Percentiles rank a stretch among this genome's conserved stretches.
These are phyloP conservation scores for Seiridium cupressi DNA, from an alignment of 2,329 filamentous ascomycete species.

Conservation along the genomic window DNA sequence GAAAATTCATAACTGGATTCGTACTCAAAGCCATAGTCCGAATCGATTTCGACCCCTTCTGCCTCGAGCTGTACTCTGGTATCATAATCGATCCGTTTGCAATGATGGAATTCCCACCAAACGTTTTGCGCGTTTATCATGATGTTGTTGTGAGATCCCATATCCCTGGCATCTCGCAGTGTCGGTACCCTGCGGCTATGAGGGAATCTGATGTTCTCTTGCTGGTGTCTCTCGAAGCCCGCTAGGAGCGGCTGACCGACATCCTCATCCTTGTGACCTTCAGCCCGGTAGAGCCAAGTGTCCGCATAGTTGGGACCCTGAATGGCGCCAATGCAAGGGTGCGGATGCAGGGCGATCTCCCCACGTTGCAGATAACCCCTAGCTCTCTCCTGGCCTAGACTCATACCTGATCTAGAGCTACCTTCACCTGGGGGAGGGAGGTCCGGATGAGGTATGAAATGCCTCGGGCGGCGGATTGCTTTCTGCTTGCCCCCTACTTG, in stretches of 20 bases:
- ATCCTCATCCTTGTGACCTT: slow-evolving; percentile 47
- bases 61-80: slow-evolving; percentile 11
- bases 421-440: slow-evolving; percentile 35
- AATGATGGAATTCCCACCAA: background rate
- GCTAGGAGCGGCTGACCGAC: slow-evolving; percentile 42
- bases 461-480: slow-evolving; percentile 42
- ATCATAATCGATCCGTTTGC: slow-evolving; percentile 11
- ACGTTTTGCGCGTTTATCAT: background rate
- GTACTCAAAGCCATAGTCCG: slow-evolving; percentile 12
- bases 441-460: slow-evolving; percentile 50
- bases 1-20: slow-evolving; percentile 8
- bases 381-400: slow-evolving; percentile 25
- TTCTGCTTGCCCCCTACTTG: slow-evolving; percentile 28
- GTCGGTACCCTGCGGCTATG: background rate
- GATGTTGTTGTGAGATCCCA: background rate
- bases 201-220: slow-evolving; percentile 28
- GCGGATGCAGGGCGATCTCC: slow-evolving; percentile 39
- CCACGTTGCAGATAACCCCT: slow-evolving; percentile 33
- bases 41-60: slow-evolving; percentile 12
- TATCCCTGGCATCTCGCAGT: background rate
- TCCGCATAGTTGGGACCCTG: slow-evolving; percentile 52
- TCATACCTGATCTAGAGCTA: slow-evolving; percentile 13
- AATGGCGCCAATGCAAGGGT: slow-evolving; percentile 51
- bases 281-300: slow-evolving; percentile 43
- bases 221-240: slow-evolving; percentile 42